These are phyloP conservation scores for Bassia scoparia DNA, from an alignment of 148 eudicot genomes.

Conservation along the genomic window DNA sequence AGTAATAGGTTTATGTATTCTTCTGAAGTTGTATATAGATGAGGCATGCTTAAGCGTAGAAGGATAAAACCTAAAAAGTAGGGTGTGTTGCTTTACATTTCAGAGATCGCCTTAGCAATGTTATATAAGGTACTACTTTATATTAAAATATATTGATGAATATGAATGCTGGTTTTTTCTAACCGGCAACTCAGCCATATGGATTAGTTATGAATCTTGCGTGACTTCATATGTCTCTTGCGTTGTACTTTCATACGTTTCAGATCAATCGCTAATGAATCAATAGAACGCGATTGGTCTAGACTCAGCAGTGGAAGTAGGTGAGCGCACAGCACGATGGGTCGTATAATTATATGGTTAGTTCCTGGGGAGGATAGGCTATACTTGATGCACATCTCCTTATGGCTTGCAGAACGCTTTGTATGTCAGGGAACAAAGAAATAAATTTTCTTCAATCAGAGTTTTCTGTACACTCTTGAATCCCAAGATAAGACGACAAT, in stretches of 20 bases:
- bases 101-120: not conserved
- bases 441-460: slow-evolving; percentile 45
- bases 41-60: not conserved
- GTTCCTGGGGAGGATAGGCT: slow-evolving; percentile 78
- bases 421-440: slow-evolving; percentile 47
- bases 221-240: slow-evolving; percentile 3
- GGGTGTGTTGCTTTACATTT: not conserved
- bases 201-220: not conserved
- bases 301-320: slow-evolving; percentile 63
- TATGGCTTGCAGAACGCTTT: slow-evolving; percentile 80
- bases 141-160: not conserved
- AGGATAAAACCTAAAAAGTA: not conserved
- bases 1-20: not conserved
- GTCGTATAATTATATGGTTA: slow-evolving; percentile 54
- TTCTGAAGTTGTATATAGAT: not conserved
- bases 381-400: slow-evolving; percentile 67
- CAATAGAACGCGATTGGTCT: slow-evolving; percentile 43
- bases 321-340: slow-evolving; percentile 43
- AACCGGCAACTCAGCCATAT: not conserved
- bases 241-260: slow-evolving; percentile 10
- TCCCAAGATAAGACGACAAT: slow-evolving; percentile 23
- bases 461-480: slow-evolving; percentile 39
- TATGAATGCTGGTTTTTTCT: not conserved
- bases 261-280: slow-evolving; percentile 53
- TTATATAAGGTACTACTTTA: not conserved